phyloP scores from a whole-genome alignment of 805 yeast species.

The Vanderwaltozyma verrucispora region DNA sequence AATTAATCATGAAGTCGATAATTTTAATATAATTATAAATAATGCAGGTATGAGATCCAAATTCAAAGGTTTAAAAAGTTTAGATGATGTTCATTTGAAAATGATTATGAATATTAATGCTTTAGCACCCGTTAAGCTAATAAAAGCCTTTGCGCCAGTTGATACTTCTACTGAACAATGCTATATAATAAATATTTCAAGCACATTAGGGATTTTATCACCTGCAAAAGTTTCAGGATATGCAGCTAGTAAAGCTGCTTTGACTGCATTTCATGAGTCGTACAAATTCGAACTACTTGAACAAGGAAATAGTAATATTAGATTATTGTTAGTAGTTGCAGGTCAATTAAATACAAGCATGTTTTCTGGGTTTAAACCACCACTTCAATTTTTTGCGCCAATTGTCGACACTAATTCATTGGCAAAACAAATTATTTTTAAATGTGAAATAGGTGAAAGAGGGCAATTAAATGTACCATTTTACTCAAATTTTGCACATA shows the following conservation, averaged over 20 bases:
- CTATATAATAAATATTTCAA: conserved; percentile 66
- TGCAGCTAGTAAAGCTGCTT: conserved; percentile 80
- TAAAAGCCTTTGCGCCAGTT: conserved; percentile 52
- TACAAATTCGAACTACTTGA: conserved; percentile 58
- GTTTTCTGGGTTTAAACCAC: conserved; percentile 70
- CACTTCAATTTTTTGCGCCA: conserved; percentile 69
- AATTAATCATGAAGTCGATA: conserved; percentile 27
- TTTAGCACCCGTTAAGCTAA: conserved; percentile 52
- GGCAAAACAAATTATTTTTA: conserved; percentile 43
- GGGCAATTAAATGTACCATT: conserved; percentile 66
- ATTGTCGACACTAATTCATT: conserved; percentile 50
- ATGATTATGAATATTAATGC: conserved; percentile 53
- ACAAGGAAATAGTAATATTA: conserved; percentile 39
- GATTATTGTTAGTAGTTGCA: conserved; percentile 67
- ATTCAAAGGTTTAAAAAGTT: conserved; percentile 37
- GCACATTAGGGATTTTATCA: conserved; percentile 67
- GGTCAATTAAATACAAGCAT: conserved; percentile 72
- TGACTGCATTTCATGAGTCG: conserved; percentile 76
- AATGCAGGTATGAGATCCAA: conserved; percentile 73
- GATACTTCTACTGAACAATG: conserved; percentile 49
- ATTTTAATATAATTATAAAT: conserved; percentile 58
- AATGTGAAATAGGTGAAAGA: conserved; percentile 49
- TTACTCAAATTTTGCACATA: conserved; percentile 61
- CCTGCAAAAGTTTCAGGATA: conserved; percentile 72
- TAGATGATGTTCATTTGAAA: conserved; percentile 44